These are phyloP conservation scores for Acrodontium crateriforme DNA, from an alignment of 2,329 filamentous ascomycete genomes.

Conservation along the genomic window DNA sequence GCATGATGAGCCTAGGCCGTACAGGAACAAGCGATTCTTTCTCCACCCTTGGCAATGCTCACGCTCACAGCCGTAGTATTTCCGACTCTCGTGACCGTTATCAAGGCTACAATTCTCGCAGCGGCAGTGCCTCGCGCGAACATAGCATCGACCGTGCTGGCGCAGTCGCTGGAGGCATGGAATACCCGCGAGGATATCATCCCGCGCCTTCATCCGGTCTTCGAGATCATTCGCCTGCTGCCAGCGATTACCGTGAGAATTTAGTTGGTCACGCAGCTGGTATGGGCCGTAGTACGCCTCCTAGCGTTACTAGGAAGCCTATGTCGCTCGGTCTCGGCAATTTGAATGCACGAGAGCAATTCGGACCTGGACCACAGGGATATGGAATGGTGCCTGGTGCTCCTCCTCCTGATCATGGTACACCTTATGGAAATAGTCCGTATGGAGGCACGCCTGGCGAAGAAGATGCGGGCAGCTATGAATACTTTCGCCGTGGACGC, in stretches of 20 bases:
- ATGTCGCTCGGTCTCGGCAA: conserved; percentile 1
- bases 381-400: too few species aligned
- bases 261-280: conserved; percentile 1
- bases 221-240: conserved; percentile 29
- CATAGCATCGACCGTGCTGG: conserved; percentile 18
- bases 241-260: conserved; percentile 11
- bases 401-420: too few species aligned
- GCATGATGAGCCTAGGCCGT: conserved; percentile 24
- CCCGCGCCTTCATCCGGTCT: conserved; percentile 26
- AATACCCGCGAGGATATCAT: conserved; percentile 36
- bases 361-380: conserved; percentile 10
- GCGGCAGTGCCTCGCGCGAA: conserved; percentile 18
- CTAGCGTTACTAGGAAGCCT: too few species aligned
- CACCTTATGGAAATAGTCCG: conserved; percentile 8
- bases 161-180: conserved; percentile 22
- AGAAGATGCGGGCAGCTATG: conserved; percentile 25
- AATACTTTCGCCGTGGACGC: conserved; percentile 23
- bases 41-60: too few species aligned
- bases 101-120: too few species aligned
- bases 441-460: conserved; percentile 16
- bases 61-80: conserved; percentile 6
- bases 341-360: conserved; percentile 13
- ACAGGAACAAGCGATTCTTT: conserved; percentile 18
- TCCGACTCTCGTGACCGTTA: conserved; percentile 8
- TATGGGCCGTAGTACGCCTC: too few species aligned